These are phyloP conservation scores for Botrytis hyacinthi DNA, from an alignment of 2,329 filamentous ascomycete genomes.

Conservation along the genomic window DNA sequence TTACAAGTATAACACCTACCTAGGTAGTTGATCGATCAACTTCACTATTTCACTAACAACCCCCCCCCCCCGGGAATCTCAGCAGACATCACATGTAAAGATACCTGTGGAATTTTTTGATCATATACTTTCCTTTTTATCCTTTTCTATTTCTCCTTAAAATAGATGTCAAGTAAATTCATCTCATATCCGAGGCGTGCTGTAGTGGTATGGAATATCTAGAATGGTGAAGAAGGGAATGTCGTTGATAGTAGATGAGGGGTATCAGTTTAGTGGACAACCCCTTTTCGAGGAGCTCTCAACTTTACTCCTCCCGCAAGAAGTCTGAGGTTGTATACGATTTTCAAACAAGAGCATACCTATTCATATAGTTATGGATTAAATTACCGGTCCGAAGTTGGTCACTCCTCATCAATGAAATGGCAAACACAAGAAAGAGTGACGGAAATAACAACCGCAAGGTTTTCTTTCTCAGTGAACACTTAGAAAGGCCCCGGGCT, in stretches of 20 bases:
- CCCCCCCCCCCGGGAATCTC: not conserved
- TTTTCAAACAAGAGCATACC: not conserved
- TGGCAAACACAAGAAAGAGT: no score
- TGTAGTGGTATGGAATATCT: not conserved
- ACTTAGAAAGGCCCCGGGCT: no score
- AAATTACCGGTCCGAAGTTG: no score
- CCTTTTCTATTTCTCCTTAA: not conserved
- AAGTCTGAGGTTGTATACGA: not conserved
- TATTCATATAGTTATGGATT: no score
- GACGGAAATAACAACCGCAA: no score
- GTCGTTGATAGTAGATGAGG: not conserved
- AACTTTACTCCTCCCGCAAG: not conserved
- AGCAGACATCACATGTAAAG: not conserved
- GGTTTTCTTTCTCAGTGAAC: no score
- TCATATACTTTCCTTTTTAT: not conserved
- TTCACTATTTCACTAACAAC: not conserved
- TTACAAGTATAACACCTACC: not conserved
- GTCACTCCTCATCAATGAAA: no score
- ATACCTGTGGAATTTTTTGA: not conserved
- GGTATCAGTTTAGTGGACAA: not conserved
- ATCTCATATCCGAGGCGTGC: not conserved
- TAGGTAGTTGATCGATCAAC: not conserved
- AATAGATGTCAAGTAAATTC: not conserved
- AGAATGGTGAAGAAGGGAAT: not conserved
- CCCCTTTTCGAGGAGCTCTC: not conserved